phyloP scores from a whole-genome alignment of 2,329 filamentous ascomycete species.

The Talaromyces sp. region DNA sequence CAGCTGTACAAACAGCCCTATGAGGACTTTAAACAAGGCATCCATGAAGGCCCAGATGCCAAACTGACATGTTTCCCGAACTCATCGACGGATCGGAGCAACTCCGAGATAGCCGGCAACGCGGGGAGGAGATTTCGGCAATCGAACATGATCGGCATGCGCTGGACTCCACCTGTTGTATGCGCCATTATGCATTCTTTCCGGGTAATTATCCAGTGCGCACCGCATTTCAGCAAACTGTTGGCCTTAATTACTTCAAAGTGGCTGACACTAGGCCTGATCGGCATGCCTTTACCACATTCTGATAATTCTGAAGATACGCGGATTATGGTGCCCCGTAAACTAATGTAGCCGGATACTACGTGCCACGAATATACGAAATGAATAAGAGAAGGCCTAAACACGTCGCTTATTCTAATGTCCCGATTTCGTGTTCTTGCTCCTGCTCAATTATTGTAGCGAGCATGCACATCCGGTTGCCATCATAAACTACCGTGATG shows the following conservation, averaged over 20 bases:
- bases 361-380: neutral
- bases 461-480: neutral
- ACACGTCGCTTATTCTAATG: neutral
- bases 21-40: neutral
- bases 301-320: neutral
- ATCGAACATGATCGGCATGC: neutral
- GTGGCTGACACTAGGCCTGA: neutral
- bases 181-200: neutral
- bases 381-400: neutral
- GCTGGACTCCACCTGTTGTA: neutral
- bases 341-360: neutral
- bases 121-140: neutral
- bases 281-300: neutral
- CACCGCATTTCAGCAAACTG: neutral
- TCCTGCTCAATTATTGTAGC: no score
- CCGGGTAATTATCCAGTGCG: neutral
- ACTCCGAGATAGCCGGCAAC: neutral
- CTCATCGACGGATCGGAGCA: neutral
- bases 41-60: neutral
- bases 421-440: no score
- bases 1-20: neutral
- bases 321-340: neutral
- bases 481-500: neutral
- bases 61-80: neutral
- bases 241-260: neutral